Conservation (phyloP, 2,329 filamentous ascomycete genomes). For the Penicillium sp. region DNA sequence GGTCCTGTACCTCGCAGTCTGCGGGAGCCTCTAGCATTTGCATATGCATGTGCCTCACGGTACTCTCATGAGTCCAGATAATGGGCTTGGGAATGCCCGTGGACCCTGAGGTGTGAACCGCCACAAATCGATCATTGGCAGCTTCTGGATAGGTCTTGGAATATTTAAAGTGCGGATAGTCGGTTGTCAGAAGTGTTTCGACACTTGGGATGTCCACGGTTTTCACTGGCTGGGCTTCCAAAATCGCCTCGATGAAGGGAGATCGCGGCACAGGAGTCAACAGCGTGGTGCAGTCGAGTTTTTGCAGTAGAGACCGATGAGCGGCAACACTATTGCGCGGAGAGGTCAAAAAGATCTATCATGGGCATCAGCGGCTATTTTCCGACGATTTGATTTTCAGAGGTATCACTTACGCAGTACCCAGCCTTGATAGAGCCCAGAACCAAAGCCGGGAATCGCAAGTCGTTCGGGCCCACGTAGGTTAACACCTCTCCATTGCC, state of each 20-base stretch:
- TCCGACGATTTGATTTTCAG: background rate
- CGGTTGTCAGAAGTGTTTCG: slow-evolving; percentile 25
- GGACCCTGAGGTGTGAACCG: slow-evolving; percentile 10
- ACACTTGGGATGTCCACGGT: slow-evolving; percentile 27
- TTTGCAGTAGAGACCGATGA: slow-evolving; percentile 32
- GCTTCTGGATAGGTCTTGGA: background rate
- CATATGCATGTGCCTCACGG: background rate
- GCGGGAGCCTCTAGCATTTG: background rate
- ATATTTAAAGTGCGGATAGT: slow-evolving; percentile 1
- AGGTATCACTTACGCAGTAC: slow-evolving; percentile 18
- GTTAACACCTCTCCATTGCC: slow-evolving; percentile 34
- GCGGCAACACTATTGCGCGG: slow-evolving; percentile 39
- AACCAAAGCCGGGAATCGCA: slow-evolving; percentile 39
- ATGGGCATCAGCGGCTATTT: background rate
- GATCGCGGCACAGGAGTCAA: slow-evolving; percentile 28
- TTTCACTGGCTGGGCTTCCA: slow-evolving; percentile 24
- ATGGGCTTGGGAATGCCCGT: slow-evolving; percentile 9
- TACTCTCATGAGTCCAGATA: slow-evolving; percentile 2
- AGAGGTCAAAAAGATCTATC: slow-evolving; percentile 38
- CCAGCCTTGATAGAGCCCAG: slow-evolving; percentile 40
- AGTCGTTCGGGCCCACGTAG: slow-evolving; percentile 44
- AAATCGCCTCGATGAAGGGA: slow-evolving; percentile 18
- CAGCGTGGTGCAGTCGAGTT: slow-evolving; percentile 31
- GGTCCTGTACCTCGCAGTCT: slow-evolving; percentile 2
- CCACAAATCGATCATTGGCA: slow-evolving; percentile 1